A percentile compares a stretch with the other conserved stretches of the same genome.
phyloP scores from a whole-genome alignment of 257 asterid species.

The Rhazya stricta region DNA sequence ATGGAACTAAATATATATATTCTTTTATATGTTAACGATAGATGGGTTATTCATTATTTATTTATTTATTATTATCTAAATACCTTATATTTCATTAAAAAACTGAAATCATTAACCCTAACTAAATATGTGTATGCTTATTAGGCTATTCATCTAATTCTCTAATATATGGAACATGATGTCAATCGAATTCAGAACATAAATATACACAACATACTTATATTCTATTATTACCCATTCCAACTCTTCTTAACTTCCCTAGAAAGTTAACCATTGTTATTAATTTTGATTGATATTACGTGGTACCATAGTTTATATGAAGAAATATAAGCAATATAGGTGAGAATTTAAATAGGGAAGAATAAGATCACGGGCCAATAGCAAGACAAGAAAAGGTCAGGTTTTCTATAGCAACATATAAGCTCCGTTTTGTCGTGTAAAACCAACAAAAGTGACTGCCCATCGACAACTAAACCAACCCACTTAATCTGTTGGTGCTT shows the following conservation, averaged over 20 bases:
- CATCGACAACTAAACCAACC: slow-evolving; percentile 35
- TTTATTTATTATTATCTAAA: not conserved
- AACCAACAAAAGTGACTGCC: slow-evolving; percentile 49
- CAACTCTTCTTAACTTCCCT: not conserved
- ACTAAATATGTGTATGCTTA: no score
- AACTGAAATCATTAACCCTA: no score
- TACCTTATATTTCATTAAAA: not conserved
- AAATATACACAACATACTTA: no score
- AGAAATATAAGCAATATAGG: slow-evolving; percentile 12
- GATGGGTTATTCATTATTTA: not conserved
- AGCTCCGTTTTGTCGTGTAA: slow-evolving; percentile 56
- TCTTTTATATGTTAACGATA: not conserved
- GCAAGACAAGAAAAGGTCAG: slow-evolving; percentile 25
- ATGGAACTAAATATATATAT: slow-evolving; percentile 21
- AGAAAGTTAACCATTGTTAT: not conserved
- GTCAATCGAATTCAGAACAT: no score
- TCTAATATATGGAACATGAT: no score
- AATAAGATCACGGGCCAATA: slow-evolving; percentile 25
- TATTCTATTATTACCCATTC: no score
- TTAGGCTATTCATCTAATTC: no score
- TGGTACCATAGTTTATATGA: not conserved
- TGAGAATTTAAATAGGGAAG: slow-evolving; percentile 1
- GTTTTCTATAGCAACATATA: slow-evolving; percentile 16
- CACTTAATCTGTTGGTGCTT: slow-evolving; percentile 21
- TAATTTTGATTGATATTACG: slow-evolving; percentile 4